These are phyloP conservation scores for Trametes versicolor DNA, from an alignment of 1,284 basidiomycete species.

Conservation along the genomic window DNA sequence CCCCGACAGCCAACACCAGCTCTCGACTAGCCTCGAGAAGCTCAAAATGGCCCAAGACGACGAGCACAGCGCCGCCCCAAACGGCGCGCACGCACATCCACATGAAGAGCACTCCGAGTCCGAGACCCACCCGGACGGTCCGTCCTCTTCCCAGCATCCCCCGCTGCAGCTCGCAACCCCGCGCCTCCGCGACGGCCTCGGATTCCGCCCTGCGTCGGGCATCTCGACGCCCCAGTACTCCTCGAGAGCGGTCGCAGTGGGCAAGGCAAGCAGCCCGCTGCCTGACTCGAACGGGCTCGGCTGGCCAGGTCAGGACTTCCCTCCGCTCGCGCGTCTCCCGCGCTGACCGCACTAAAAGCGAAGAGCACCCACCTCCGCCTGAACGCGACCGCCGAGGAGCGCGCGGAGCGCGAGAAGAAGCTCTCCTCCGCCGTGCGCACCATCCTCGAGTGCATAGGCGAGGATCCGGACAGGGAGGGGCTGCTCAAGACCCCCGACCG, in stretches of 20 bases:
- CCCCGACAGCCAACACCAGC: conserved; percentile 36
- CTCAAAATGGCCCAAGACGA: conserved; percentile 40
- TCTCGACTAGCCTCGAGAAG: conserved; percentile 44
- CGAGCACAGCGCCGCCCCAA: conserved; percentile 19
- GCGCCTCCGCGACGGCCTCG: conserved; percentile 77
- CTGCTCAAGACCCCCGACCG: conserved; percentile 92
- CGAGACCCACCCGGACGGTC: conserved; percentile 24
- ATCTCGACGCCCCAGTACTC: conserved; percentile 66
- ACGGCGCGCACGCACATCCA: conserved; percentile 29
- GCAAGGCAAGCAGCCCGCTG: conserved; percentile 54
- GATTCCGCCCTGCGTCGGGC: conserved; percentile 78
- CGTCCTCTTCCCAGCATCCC: conserved; percentile 31
- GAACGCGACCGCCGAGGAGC: conserved; percentile 81
- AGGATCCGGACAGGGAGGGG: conserved; percentile 96
- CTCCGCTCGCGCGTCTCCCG: conserved; percentile 2
- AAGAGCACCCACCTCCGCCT: conserved; percentile 91
- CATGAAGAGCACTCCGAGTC: conserved; percentile 24
- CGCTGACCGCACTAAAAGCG: conserved; percentile 57
- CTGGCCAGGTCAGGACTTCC: conserved; percentile 81
- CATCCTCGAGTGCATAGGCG: conserved; percentile 97
- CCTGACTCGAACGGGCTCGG: conserved; percentile 91
- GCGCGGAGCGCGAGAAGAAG: conserved; percentile 75
- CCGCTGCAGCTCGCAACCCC: conserved; percentile 44
- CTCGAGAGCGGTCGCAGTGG: conserved; percentile 34
- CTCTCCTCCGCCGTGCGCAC: conserved; percentile 90